Base-by-base conservation (phyloP, 352 stramenopile genomes). In the Globisporangium heterothallicum region DNA sequence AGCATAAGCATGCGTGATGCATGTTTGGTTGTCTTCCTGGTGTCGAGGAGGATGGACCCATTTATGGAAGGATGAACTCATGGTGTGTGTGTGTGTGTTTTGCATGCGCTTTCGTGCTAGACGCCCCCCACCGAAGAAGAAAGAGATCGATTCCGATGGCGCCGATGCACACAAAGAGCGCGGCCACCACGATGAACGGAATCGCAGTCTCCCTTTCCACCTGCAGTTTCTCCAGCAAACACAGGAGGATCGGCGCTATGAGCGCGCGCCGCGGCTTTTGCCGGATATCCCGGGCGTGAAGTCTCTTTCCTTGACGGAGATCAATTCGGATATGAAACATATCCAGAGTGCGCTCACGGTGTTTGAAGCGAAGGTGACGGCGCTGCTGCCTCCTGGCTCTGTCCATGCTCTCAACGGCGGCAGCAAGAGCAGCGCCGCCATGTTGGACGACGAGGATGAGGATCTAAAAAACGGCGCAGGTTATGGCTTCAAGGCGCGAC, bases 231-330 rank as follows among this genome's bases (percentile, higher is more conserved):
- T 68, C 47, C 71, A 81, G 46, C 61, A 59, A 40, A 21, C 61
- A 18, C 54, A 74, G 16, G 49, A 75, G 24, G 63, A 68, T 13
- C 56, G 66, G 29, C 59, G 53, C 35, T 87, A 89, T 57, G 59
- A 76, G 48, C 67, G 62, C 24, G 63, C 66, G 26, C 70, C 72
- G 30, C 66, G 75, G 35, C 52, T 80, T 18, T 52, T 89, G 43
- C 78, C 78, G 0, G 72, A 84, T 5, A 78, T 87, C 41, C 54
- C 66, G n/a, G 72, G 75, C 41, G 70, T 89, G 43, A 70, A 70
- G 36, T 58, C 63, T 45, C 61, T 89, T 6, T 68, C 73, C 6
- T 48, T 49, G 6, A 72, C 67, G 9, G 78, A 89, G 43, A 69
- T 73, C 14, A 66, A 72, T 47, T 44, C 58, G 14, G 78, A 89